Percentiles rank a stretch among this genome's conserved stretches.
Conservation (phyloP, 345 rosid genomes). For the Syzygium aqueum region DNA sequence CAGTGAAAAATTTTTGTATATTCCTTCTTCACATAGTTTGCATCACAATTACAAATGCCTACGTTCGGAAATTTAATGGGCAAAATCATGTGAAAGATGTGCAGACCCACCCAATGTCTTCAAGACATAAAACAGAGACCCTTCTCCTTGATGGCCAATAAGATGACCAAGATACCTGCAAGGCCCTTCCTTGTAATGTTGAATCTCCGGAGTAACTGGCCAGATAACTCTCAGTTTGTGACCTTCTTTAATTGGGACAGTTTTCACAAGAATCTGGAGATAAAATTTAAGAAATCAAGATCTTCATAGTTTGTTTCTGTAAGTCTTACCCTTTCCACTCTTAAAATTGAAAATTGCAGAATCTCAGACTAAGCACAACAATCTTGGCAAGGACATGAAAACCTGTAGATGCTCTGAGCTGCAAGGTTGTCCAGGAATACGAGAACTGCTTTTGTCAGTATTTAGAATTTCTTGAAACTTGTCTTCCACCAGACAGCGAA, state of each 20-base stretch:
- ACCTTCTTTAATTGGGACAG: slow-evolving; percentile 82
- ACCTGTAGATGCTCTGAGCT: slow-evolving; percentile 78
- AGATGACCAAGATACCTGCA: slow-evolving; percentile 80
- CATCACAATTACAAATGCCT: not conserved
- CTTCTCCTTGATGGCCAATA: slow-evolving; percentile 90
- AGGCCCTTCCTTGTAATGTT: slow-evolving; percentile 73
- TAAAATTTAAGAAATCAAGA: not conserved
- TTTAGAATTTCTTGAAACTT: slow-evolving; percentile 64
- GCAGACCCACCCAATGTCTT: slow-evolving; percentile 63
- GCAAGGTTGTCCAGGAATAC: slow-evolving; percentile 81
- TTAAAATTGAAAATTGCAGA: not conserved
- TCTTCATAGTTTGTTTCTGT: not conserved
- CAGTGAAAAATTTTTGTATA: not conserved
- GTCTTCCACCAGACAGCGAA: slow-evolving; percentile 52
- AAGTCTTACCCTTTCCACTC: not conserved
- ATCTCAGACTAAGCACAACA: not conserved
- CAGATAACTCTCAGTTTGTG: slow-evolving; percentile 63
- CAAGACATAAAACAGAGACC: slow-evolving; percentile 72
- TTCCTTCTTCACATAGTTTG: not conserved
- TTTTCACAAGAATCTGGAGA: slow-evolving; percentile 71
- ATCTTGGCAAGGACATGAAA: not conserved
- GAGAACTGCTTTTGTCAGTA: slow-evolving; percentile 25
- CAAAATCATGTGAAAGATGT: not conserved
- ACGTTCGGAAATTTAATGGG: not conserved
- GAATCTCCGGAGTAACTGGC: slow-evolving; percentile 85